Evolutionary conservation across 169 alveolate species (phyloP), one percentile per base, ranked within the genome.

Genomic region (Eimeria sp.): DNA sequence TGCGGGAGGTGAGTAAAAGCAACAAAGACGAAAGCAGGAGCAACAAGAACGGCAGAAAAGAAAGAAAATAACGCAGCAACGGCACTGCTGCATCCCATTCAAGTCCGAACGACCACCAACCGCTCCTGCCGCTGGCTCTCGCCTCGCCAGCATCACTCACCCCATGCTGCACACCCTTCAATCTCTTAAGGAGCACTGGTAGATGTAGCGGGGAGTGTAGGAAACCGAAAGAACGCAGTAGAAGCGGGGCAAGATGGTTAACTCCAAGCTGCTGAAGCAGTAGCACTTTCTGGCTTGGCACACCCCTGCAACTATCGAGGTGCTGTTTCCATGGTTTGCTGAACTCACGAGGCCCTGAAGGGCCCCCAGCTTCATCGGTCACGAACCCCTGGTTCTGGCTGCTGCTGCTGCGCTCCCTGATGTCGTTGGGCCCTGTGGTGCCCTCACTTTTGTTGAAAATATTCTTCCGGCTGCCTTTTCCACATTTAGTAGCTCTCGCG

Each of bases 41-140:
- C 58, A 78, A 22, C 88, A 78, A 78, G 88, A 78, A 78, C 14
- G 88, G 88, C 47, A 78, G 88, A 47, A 78, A 78, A 78, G 88
- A 78, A 34, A 78, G 43, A n/a, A 43, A 45, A 49, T 78, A 78
- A 18, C 88, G 88, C 88, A 78, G 65, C 65, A 78, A 25, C 16
- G 88, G 67, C 88, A 43, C 88, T 47, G 88, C 65, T 78, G 88
- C 61, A 20, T 45, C 88, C 88, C 88, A 78, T 40, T 78, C 88
- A n/a, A 43, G 65, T 9, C 88, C 88, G 40, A 78, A 78, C 6
- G 63, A 45, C 67, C 63, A 49, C 88, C 88, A 78, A 49, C 88
- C 43, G 88, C 43, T 43, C 10, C 67, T 10, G 65, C 61, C 43
- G 72, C 75, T 82, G 57, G 73, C 45, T 51, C 75, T 27, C 54